Evolutionary conservation across 495 filamentous ascomycete genomes (phyloP), one percentile per base, ranked within the genome.

Genomic region (Pseudoneurospora amorphoporcata): DNA sequence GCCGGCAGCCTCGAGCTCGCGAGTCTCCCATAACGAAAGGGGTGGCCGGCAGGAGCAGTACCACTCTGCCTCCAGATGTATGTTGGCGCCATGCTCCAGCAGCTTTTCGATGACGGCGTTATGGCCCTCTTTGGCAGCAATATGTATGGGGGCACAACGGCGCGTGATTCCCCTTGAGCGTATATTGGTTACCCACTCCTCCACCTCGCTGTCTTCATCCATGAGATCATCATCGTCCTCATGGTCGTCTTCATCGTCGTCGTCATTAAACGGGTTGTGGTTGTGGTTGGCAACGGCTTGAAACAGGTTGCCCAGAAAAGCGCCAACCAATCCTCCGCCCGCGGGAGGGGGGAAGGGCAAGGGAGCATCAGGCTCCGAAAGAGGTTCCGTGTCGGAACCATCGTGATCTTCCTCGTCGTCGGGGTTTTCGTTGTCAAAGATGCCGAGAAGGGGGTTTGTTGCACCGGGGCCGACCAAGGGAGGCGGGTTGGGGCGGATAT

Each of bases 41-140:
- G 53, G 53, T 3, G 53, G 53, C 0, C 53, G 53, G 3, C 53
- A 61, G 53, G 53, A 61, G 29, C 53, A 61, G 29, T 61, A 61
- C 53, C 53, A 61, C 29, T 61, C 53, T 8, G 53, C 53, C 29
- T 29, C 53, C 3, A 61, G 53, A 61, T 61, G 53, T 14, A 81
- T 69, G 12, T 69, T 14, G 4, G 79, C 83, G 4, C 81, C 80
- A 37, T 78, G 45, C 35, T 76, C 71, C 29, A 83, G 70, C 17
- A 84, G 75, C 19, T 78, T 68, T 14, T 75, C 45, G 16, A 83
- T 65, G 17, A 82, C 74, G 10, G 80, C 73, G 38, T 79, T 69
- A 38, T 83, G 78, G 16, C 82, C 81, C 29, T 61, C 53, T 5
- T 35, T 61, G 53, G 53, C 53, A 32, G 65, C 53, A 35, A 61